Evolutionary conservation across 768 basidiomycete genomes (phyloP), one percentile per base, ranked within the genome.

Genomic region (Auriculariales sp.): DNA sequence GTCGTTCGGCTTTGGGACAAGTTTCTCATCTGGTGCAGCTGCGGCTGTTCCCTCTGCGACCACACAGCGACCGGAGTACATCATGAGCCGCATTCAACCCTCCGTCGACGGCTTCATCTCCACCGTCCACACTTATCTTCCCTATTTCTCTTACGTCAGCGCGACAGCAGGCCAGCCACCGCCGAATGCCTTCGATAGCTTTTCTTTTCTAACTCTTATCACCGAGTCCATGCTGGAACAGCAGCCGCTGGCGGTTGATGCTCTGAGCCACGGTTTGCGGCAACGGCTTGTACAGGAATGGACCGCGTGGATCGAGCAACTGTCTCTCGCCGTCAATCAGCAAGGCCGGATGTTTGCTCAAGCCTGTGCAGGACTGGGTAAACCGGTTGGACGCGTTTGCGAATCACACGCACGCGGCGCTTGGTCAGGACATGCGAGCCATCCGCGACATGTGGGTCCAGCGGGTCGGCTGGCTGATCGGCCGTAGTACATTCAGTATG

Each of bases 1-100:
- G 6, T 60, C 68, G 22, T 65, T 64, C 29, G 64, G 68, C 15
- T 62, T 63, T 25, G 65, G 62, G 7, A 59, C 57, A 15, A 27
- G 32, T 7, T 44, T 44, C 22, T 19, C 14, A 19, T 7, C 17
- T 5, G 22, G 22, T 4, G 0, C 17, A 7, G 22, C 19, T 9
- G 39, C 39, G 19, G 22, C 39, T 19, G 12, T 24, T 10, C 35
- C 35, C n/a, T 36, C 35, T 15, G 76, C 76, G 31, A n/a, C n/a
- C n/a, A n/a, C n/a, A n/a, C 89, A 89, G 84, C 79, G 88, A 52
- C 81, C 87, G 51, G 77, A 80, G 4, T 91, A 91, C 61, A 72
- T 90, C 55, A 64, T 78, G 32, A 84, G 80, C 15, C 74, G 88
- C 49, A 68, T 91, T 15, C 75, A 81, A 45, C 81, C 83, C 14